Evolutionary conservation across 1,139 yeast species (phyloP).

Genomic region (Suhomyces coccinellae): DNA sequence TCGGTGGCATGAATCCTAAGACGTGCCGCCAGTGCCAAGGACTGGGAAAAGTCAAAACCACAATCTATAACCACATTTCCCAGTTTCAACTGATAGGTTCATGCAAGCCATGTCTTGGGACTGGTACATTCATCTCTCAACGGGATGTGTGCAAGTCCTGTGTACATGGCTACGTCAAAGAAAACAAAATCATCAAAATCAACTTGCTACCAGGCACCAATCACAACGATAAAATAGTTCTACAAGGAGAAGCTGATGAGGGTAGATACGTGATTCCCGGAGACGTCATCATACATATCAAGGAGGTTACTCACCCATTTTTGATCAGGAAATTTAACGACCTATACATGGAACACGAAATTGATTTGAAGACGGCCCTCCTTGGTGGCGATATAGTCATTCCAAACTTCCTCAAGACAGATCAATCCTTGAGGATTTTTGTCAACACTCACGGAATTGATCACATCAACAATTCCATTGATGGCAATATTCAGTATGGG

Average conservation of each 20-base stretch:
- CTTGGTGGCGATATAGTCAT: conserved; percentile 54
- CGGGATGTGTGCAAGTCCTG: conserved; percentile 42
- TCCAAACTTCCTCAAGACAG: conserved; percentile 45
- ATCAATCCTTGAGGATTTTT: conserved; percentile 39
- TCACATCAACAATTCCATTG: conserved; percentile 23
- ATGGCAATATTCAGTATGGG: conserved; percentile 37
- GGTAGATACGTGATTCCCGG: conserved; percentile 62
- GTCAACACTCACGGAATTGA: conserved; percentile 40
- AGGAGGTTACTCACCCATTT: conserved; percentile 34
- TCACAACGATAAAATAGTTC: conserved; percentile 50
- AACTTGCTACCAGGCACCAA: conserved; percentile 53
- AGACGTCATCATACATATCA: conserved; percentile 54
- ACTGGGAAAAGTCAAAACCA: conserved; percentile 36
- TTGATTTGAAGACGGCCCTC: conserved; percentile 54
- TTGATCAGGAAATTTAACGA: conserved; percentile 54
- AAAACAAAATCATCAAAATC: conserved; percentile 52
- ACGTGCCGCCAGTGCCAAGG: conserved; percentile 42
- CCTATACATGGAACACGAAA: conserved; percentile 44
- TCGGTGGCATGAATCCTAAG: conserved; percentile 42
- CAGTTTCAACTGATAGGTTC: conserved; percentile 36
- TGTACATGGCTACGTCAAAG: conserved; percentile 38
- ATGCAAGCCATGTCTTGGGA: conserved; percentile 40
- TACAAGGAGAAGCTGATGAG: conserved; percentile 65
- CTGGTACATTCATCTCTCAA: conserved; percentile 32
- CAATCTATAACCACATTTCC: conserved; percentile 34